Base-by-base conservation (phyloP, 805 yeast species). In the Blastobotrys attinorum region DNA sequence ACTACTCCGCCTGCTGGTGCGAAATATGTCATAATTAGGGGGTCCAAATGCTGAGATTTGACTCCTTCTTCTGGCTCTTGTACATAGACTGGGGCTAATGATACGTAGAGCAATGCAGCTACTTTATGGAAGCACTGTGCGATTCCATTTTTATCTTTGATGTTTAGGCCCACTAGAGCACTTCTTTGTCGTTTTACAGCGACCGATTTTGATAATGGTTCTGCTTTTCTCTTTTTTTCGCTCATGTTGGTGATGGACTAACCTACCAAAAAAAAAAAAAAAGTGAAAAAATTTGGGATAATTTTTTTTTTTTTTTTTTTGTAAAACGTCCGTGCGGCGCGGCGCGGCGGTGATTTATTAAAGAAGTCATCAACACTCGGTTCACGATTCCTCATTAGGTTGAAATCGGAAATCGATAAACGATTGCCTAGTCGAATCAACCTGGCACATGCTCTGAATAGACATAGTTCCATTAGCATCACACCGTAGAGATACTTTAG, bases 1-100 rank as follows among this genome's bases (percentile, higher is more conserved):
- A 92, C 83, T 16, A 92, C 88, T 22, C 98, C 98, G 32, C 75
- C 75, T 2, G 81, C 82, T 21, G 78, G 72, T 11, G 76, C 64
- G 52, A 75, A 82, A 61, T 82, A 86, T 34, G 83, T 78, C 95
- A 92, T 86, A 23, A 92, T 69, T 63, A 92, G 69, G 3, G 92
- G 88, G 58, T 92, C 96, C 50, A 92, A 66, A 65, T 92, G 97
- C 66, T 90, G 97, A 22, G 79, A 72, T 61, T 78, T 77, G 50
- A 92, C 73, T 34, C 97, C 99, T 47, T 76, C 77, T 13, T 81
- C 59, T 4, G 96, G 95, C 40, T 72, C 68, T 34, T 71, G 67
- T 31, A 79, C 58, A 63, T 81, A 84, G 43, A 77, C 69, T 42
- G 99, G 98, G 3, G 99, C 96, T 42, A 92, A 61, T 6, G 96